A percentile compares a stretch with the other conserved stretches of the same genome.
Evolutionary conservation across 495 filamentous ascomycete species (phyloP).

Genomic region (Xylaria acuta): DNA sequence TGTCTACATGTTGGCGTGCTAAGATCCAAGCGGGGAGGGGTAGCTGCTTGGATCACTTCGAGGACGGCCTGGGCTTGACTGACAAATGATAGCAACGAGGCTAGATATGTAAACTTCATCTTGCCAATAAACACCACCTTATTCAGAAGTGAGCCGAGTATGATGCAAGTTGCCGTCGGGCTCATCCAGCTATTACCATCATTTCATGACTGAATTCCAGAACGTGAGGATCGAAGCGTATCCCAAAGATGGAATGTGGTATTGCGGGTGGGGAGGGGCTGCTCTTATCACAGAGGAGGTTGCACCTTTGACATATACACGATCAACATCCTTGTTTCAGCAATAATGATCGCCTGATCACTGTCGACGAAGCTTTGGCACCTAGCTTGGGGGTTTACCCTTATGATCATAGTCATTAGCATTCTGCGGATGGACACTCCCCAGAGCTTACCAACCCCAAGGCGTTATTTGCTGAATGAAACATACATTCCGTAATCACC

Average conservation of each 20-base stretch:
- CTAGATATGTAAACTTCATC: conserved; percentile 3
- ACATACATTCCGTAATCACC: background rate
- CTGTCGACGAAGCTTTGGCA: background rate
- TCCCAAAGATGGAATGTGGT: conserved; percentile 17
- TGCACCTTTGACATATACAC: conserved; percentile 1
- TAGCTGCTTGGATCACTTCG: conserved; percentile 37
- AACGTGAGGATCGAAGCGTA: background rate
- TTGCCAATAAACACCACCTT: background rate
- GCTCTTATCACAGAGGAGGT: background rate
- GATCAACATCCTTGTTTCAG: background rate
- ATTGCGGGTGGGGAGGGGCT: conserved; percentile 16
- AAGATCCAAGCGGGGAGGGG: conserved; percentile 31
- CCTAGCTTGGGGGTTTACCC: background rate
- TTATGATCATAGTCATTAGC: background rate
- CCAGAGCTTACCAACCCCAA: too few species aligned
- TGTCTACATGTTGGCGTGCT: conserved; percentile 28
- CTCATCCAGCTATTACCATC: background rate
- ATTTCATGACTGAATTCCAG: background rate
- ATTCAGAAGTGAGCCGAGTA: background rate
- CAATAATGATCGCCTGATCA: background rate
- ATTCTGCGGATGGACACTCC: background rate
- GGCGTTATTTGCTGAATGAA: background rate
- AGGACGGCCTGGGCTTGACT: conserved; percentile 1
- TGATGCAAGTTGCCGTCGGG: background rate
- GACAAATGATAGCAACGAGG: background rate